Evolutionary conservation across 495 filamentous ascomycete genomes (phyloP), one percentile per base, ranked within the genome.

Genomic region (Trichoderma orchidacearum): DNA sequence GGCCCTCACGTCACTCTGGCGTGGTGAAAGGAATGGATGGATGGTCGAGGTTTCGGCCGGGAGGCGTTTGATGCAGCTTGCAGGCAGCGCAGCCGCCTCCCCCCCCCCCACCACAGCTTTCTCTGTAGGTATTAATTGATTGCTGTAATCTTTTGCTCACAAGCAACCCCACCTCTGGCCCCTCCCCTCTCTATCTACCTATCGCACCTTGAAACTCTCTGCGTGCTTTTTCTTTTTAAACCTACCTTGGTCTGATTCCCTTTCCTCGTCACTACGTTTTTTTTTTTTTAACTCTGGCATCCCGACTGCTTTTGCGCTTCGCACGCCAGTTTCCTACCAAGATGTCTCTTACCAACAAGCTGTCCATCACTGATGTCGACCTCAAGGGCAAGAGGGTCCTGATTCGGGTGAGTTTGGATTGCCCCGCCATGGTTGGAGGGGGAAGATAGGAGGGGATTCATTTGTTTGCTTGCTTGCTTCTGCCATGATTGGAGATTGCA

Each of bases 291-390:
- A 25, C 27, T 17, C 13, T 45, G 13, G 13, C 54, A 25, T 17
- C 29, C 21, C 23, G 28, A 32, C 30, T 15, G 36, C 25, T 31
- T 5, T 29, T 21, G 11, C 41, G 41, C 41, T 48, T 11, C 8
- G 2, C 41, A 48, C 41, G 41, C 41, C 21, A 27, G 15, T 48
- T 25, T 48, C 41, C 41, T 25, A 23, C 18, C 65, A 85, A 67
- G 60, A 99, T 99, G 93, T 96, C 94, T 83, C 88, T 99, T 70
- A 86, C 89, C 59, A 96, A 85, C 81, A 99, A 97, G 81, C 87
- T 99, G 67, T 85, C 89, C 55, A 95, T 97, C 75, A 87, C 85
- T 55, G 92, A 96, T 61, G 84, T 91, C 65, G 92, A 99, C 75
- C 83, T 97, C 70, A 94, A 94, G 82, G 91, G 80, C 80, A 99